A percentile compares a stretch with the other conserved stretches of the same genome.
phyloP scores from a whole-genome alignment of 1,139 yeast species.

The Taiozyma sp. region DNA sequence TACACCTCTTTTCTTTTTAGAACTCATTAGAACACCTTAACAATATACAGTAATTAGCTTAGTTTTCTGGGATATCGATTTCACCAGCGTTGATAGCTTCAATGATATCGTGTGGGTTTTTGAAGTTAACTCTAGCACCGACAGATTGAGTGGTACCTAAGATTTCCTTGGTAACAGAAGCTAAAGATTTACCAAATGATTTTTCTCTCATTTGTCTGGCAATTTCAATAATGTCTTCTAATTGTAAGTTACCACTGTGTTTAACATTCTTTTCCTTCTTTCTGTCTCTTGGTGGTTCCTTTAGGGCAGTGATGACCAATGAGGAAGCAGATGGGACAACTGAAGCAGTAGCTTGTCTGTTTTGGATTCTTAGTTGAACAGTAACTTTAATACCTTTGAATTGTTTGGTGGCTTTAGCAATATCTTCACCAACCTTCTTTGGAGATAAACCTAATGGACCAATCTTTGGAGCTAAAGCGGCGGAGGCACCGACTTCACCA shows the following conservation, averaged over 20 bases:
- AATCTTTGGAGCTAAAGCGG: constrained; percentile 99
- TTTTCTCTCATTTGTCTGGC: constrained; percentile 98
- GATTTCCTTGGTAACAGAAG: constrained; percentile 97
- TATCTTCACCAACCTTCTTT: constrained; percentile 99
- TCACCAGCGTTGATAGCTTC: constrained; percentile 98
- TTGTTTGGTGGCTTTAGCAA: constrained; percentile 99
- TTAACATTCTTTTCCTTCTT: constrained; percentile 99
- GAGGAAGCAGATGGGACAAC: constrained; percentile 99
- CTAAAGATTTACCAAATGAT: constrained; percentile 96
- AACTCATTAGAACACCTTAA: constrained; percentile 1
- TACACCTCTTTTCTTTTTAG: background rate
- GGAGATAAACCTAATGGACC: constrained; percentile 99
- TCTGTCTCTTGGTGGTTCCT: constrained; percentile 99
- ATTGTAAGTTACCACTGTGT: constrained; percentile 98
- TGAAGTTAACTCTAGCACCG: constrained; percentile 98
- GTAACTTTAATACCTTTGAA: constrained; percentile 99
- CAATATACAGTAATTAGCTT: constrained; percentile 29
- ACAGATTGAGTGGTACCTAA: constrained; percentile 99
- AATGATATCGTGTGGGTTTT: constrained; percentile 98
- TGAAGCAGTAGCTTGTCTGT: constrained; percentile 99
- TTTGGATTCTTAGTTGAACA: constrained; percentile 97
- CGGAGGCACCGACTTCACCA: constrained; percentile 99
- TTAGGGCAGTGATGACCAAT: constrained; percentile 97
- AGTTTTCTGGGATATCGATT: constrained; percentile 92
- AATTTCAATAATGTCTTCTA: constrained; percentile 94